Percentiles rank a stretch among this genome's conserved stretches.
These are phyloP conservation scores for Tricholoma flavovirens DNA, from an alignment of 768 basidiomycete genomes.

Conservation along the genomic window DNA sequence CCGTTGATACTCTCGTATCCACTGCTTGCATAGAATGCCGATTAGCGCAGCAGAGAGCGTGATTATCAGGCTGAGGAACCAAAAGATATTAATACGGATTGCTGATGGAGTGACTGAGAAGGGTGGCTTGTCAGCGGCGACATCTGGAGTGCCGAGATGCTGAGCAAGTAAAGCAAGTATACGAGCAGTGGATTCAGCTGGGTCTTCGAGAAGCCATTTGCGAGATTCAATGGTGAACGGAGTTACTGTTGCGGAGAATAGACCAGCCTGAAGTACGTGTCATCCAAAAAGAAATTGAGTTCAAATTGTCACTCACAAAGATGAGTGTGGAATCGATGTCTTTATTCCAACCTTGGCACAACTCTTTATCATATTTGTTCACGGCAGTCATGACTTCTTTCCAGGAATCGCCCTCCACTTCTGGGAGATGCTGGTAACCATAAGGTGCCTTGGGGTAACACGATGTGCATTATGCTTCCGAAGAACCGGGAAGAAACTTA, in stretches of 20 bases:
- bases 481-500: too few species aligned
- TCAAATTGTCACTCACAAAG: constrained; percentile 20
- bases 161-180: constrained; percentile 20
- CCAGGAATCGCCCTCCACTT: neutral
- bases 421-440: neutral
- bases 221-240: constrained; percentile 34
- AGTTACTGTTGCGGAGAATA: constrained; percentile 35
- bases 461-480: too few species aligned
- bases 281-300: neutral
- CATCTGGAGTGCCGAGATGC: neutral
- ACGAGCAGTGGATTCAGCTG: constrained; percentile 19
- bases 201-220: constrained; percentile 25
- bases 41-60: constrained; percentile 21
- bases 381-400: neutral
- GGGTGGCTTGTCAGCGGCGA: neutral
- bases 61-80: constrained; percentile 25
- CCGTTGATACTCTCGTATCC: constrained; percentile 3
- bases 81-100: constrained; percentile 22
- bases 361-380: constrained; percentile 1
- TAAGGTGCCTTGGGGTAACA: too few species aligned
- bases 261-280: constrained; percentile 28
- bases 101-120: constrained; percentile 13
- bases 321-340: constrained; percentile 19
- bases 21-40: constrained; percentile 16
- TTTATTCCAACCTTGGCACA: constrained; percentile 8